A percentile compares a stretch with the other conserved stretches of the same genome.
Evolutionary conservation across 768 basidiomycete genomes (phyloP).

Genomic region (Hortiboletus campestris): DNA sequence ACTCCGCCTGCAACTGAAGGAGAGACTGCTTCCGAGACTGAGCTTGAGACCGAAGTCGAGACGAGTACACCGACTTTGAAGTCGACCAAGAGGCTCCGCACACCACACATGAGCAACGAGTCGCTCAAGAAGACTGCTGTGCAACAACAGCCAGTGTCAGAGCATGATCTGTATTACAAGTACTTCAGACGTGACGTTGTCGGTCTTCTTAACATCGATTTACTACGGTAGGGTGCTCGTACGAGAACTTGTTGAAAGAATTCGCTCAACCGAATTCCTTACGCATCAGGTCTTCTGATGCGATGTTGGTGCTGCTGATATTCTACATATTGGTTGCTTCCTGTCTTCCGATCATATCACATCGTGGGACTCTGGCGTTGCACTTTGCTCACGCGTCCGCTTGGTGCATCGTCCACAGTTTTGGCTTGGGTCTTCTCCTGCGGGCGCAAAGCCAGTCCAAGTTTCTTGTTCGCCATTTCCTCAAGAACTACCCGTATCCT

Average conservation of each 20-base stretch:
- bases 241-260: neutral
- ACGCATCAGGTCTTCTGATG: constrained; percentile 70
- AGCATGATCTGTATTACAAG: constrained; percentile 86
- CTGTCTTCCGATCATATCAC: constrained; percentile 58
- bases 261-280: constrained; percentile 23
- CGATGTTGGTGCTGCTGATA: constrained; percentile 74
- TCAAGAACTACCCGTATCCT: constrained; percentile 92
- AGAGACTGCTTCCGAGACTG: constrained; percentile 71
- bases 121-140: neutral
- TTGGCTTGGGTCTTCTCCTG: constrained; percentile 82
- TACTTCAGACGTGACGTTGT: constrained; percentile 91
- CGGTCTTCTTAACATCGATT: constrained; percentile 75
- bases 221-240: constrained; percentile 63
- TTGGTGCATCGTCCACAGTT: constrained; percentile 87
- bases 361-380: constrained; percentile 49
- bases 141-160: constrained; percentile 42
- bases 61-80: constrained; percentile 33
- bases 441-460: constrained; percentile 82
- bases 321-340: constrained; percentile 60
- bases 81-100: neutral
- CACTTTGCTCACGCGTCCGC: constrained; percentile 80
- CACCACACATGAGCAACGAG: constrained; percentile 1
- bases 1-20: constrained; percentile 71
- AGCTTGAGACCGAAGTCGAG: constrained; percentile 62
- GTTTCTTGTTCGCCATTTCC: constrained; percentile 89